These are phyloP conservation scores for Nakazawaea molendinolei DNA, from an alignment of 805 yeast genomes.

Conservation along the genomic window DNA sequence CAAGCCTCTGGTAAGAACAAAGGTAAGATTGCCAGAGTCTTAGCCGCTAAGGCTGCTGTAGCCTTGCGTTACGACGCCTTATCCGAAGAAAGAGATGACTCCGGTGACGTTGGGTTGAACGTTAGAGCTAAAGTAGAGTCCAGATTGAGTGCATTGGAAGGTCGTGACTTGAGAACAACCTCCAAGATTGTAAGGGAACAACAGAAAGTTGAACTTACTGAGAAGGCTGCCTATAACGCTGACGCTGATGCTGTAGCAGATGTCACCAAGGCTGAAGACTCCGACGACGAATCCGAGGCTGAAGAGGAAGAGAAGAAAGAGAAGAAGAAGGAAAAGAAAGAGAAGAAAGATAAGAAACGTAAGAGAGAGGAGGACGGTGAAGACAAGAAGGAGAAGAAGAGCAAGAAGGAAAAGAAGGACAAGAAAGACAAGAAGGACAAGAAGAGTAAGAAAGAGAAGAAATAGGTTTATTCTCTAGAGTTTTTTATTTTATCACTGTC, in stretches of 20 bases:
- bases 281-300: conserved; percentile 11
- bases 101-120: conserved; percentile 87
- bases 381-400: conserved; percentile 21
- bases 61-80: conserved; percentile 94
- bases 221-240: conserved; percentile 84
- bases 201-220: conserved; percentile 80
- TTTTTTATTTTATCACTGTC: too few species aligned
- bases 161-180: conserved; percentile 90
- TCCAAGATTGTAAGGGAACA: conserved; percentile 76
- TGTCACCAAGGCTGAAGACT: conserved; percentile 17
- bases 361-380: conserved; percentile 19
- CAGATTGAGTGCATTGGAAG: conserved; percentile 91
- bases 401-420: conserved; percentile 19
- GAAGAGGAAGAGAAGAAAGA: conserved; percentile 21
- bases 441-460: conserved; percentile 18
- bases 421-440: conserved; percentile 17
- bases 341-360: conserved; percentile 17
- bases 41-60: conserved; percentile 98
- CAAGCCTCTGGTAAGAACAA: conserved; percentile 97
- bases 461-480: too few species aligned
- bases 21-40: conserved; percentile 97
- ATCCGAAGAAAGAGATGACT: conserved; percentile 94
- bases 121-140: conserved; percentile 92
- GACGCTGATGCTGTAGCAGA: conserved; percentile 77
- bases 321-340: conserved; percentile 17